Base-by-base conservation (phyloP, 2,329 filamentous ascomycete genomes). In the Periconia macrospinosa region DNA sequence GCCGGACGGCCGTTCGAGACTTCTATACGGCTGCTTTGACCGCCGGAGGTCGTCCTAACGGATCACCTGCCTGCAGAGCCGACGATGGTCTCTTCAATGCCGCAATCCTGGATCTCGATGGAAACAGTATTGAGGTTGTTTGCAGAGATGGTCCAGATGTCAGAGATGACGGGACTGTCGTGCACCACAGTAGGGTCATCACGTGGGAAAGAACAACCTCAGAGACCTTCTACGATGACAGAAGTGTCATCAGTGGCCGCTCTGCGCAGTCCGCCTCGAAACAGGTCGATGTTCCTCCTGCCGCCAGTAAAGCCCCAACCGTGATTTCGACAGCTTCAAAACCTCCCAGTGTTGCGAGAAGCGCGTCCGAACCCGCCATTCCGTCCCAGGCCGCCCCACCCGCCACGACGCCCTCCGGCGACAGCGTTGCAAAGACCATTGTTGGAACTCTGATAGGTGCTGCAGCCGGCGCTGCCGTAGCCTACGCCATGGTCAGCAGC, bases 51-150 rank as follows among this genome's bases (percentile, higher is more conserved):
- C 79, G 78, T 55, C 80, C 84, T 20, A 83, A 85, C 63, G 82
- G 82, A 33, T 78, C 83, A 45, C 83, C 82, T 62, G 78, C 78
- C 63, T 65, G 76, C 67, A 78, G 83, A 52, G 81, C 82, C 67
- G 74, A 77, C 17, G 76, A 78, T 66, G 76, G 83, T 74, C 78
- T 84, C 77, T 80, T 86, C 75, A 86, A 84, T 57, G 84, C 85
- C 45, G 83, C 83, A 7, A 77, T 91, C 41, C 82, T 86, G 55
- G 91, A 96, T 73, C 82, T 90, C 50, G 91, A 96, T 76, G 90
- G 90, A 47, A 95, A 96, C 76, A 89, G 83, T 62, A 86, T 96
- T 69, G 90, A 94, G 68, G 88, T 90, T 30, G 84, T 92, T 47
- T 89, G 86, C 70, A 79, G 79, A 49, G 75, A 77, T 49, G 73